Evolutionary conservation across 495 filamentous ascomycete species (phyloP), one percentile per base, ranked within the genome.

Genomic region (Podospora anserina): DNA sequence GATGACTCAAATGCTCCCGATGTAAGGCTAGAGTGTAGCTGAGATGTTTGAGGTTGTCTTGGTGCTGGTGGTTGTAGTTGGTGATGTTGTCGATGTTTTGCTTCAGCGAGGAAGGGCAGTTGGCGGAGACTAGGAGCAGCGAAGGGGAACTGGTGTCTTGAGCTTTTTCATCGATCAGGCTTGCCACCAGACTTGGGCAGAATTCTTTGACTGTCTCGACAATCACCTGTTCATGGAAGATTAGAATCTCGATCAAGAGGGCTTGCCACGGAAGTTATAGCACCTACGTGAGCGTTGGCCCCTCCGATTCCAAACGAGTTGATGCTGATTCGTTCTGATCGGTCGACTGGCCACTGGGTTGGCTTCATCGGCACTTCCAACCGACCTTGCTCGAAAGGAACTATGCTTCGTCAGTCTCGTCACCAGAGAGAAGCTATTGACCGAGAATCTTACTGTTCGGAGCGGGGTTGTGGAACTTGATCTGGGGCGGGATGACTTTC

Each of bases 291-390:
- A 4, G 63, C 30, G 20, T 66, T 69, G 23, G 82, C 69, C 9
- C 86, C 85, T 0, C 85, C 85, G 39, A 82, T 82, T 3, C 86
- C 85, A 65, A 85, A 87, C 18, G 78, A 83, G 65, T 86, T 87
- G 54, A 87, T 75, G 44, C 80, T 79, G 11, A 77, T 73, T 3
- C 80, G 69, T 34, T 63, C 60, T 13, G 67, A 61, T 4, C 61
- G 67, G 9, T 5, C 53, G 28, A 58, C 5, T 3, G 78, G 78
- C 68, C 70, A 77, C 0, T 69, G 69, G 3, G 70, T 73, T 2
- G 75, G 65, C 27, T 75, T 63, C 0, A 70, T 15, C 0, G 77
- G 75, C 4, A 79, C 75, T 0, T 26, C 54, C 11, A 77, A 72
- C 19, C 58, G 68, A 28, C 59, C 60, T 30, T 72, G 58, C 27